Conservation (phyloP, 2,329 filamentous ascomycete species). For the Aureobasidium sp. region DNA sequence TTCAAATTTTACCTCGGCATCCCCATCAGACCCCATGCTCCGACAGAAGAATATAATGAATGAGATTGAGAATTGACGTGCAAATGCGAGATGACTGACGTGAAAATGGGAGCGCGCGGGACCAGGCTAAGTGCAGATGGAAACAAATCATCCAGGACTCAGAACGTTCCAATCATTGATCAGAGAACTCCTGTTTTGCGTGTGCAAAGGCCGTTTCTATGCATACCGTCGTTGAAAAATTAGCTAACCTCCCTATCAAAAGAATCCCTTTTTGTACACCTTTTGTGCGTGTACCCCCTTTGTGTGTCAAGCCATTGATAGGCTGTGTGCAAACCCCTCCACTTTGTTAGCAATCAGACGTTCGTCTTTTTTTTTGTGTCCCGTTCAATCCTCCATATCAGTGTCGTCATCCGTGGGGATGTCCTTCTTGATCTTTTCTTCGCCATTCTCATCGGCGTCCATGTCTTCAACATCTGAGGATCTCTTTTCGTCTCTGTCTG, state of each 20-base stretch:
- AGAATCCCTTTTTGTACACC: neutral
- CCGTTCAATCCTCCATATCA: neutral
- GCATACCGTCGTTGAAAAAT: neutral
- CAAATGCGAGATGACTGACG: too few relatives aligned
- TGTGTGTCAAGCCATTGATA: too few relatives aligned
- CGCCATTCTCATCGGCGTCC: neutral
- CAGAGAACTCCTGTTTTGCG: neutral
- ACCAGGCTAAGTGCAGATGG: too few relatives aligned
- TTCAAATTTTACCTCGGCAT: too few relatives aligned
- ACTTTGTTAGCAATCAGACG: neutral
- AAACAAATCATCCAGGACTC: too few relatives aligned
- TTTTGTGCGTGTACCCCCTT: neutral
- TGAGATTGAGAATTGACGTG: too few relatives aligned
- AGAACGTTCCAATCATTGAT: too few relatives aligned
- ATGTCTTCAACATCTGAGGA: neutral
- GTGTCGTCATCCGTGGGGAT: neutral
- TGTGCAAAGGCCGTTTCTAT: slow-evolving; percentile 1
- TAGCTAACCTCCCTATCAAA: neutral
- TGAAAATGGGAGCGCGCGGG: too few relatives aligned
- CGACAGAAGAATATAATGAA: too few relatives aligned
- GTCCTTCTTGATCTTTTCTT: neutral
- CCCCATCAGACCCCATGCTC: too few relatives aligned
- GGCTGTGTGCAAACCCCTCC: too few relatives aligned
- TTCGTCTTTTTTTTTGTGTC: neutral
- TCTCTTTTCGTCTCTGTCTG: neutral